These are phyloP conservation scores for Scheffersomyces cryptocercus DNA, from an alignment of 1,139 yeast genomes.

Conservation along the genomic window DNA sequence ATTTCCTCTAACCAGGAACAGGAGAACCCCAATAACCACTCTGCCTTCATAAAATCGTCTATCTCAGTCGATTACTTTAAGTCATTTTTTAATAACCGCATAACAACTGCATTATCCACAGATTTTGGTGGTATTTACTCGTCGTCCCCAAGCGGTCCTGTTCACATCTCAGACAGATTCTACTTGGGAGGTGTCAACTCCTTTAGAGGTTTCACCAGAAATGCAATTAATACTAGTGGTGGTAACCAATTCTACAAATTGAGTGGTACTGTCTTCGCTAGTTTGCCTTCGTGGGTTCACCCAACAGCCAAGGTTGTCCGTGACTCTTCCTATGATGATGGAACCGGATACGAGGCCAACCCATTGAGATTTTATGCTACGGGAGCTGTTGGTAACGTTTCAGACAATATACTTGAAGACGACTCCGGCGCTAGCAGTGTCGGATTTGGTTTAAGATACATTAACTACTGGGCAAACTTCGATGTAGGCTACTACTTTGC, in stretches of 20 bases:
- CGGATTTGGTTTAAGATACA: conserved; percentile 46
- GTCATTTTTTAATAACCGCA: conserved; percentile 34
- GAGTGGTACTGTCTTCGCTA: conserved; percentile 35
- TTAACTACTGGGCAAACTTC: conserved; percentile 47
- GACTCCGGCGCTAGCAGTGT: conserved; percentile 31
- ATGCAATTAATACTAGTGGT: conserved; percentile 40
- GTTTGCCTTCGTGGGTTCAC: conserved; percentile 35
- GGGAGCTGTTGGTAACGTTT: conserved; percentile 34
- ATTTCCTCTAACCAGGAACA: conserved; percentile 36
- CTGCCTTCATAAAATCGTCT: conserved; percentile 29
- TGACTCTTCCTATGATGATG: conserved; percentile 12
- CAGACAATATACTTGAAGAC: conserved; percentile 27
- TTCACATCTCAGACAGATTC: conserved; percentile 50
- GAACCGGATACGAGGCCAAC: conserved; percentile 23
- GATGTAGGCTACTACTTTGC: conserved; percentile 49
- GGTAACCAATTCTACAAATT: conserved; percentile 42
- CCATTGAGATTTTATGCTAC: conserved; percentile 48
- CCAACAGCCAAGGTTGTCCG: conserved; percentile 16
- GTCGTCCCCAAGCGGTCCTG: conserved; percentile 21
- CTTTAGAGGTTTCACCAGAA: conserved; percentile 41
- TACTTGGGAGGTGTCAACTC: conserved; percentile 47
- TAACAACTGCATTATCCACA: conserved; percentile 38
- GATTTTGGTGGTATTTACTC: conserved; percentile 39
- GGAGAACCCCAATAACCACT: conserved; percentile 18
- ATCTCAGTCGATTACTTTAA: conserved; percentile 33